Percentiles rank a stretch among this genome's conserved stretches.
Evolutionary conservation across 495 filamentous ascomycete species (phyloP).

Genomic region (Penicillium ucsense): DNA sequence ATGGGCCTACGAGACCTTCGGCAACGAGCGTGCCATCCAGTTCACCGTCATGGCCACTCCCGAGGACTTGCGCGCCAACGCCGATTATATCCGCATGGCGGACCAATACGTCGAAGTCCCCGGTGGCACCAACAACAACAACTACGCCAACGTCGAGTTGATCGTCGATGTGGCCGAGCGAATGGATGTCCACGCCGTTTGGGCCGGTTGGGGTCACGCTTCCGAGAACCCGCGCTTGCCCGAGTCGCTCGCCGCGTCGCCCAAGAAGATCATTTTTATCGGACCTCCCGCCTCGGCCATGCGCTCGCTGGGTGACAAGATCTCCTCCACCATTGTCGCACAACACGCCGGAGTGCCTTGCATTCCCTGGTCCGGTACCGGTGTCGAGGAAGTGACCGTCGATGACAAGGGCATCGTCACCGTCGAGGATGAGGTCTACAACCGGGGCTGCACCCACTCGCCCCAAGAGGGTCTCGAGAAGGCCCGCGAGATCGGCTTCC

Average conservation of each 20-base stretch:
- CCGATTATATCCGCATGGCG: conserved; percentile 98
- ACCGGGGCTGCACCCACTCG: conserved; percentile 79
- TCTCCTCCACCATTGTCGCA: conserved; percentile 98
- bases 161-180: conserved; percentile 99
- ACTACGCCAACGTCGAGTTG: conserved; percentile 98
- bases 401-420: conserved; percentile 84
- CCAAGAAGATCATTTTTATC: conserved; percentile 98
- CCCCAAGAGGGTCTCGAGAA: conserved; percentile 82
- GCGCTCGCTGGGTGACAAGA: conserved; percentile 98
- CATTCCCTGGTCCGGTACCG: conserved; percentile 96
- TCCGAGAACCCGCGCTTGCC: conserved; percentile 98
- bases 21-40: conserved; percentile 95
- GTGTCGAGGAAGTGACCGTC: conserved; percentile 71
- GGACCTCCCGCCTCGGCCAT: conserved; percentile 96
- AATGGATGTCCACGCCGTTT: conserved; percentile 96
- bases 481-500: conserved; percentile 88
- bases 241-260: conserved; percentile 88
- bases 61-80: conserved; percentile 96
- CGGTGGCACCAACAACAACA: conserved; percentile 99
- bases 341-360: conserved; percentile 96
- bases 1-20: conserved; percentile 99
- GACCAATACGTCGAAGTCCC: conserved; percentile 98
- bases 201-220: conserved; percentile 99
- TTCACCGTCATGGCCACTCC: conserved; percentile 99
- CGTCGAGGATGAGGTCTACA: conserved; percentile 77